Base-by-base conservation (phyloP, 768 basidiomycete genomes). In the Agaricus bisporus region DNA sequence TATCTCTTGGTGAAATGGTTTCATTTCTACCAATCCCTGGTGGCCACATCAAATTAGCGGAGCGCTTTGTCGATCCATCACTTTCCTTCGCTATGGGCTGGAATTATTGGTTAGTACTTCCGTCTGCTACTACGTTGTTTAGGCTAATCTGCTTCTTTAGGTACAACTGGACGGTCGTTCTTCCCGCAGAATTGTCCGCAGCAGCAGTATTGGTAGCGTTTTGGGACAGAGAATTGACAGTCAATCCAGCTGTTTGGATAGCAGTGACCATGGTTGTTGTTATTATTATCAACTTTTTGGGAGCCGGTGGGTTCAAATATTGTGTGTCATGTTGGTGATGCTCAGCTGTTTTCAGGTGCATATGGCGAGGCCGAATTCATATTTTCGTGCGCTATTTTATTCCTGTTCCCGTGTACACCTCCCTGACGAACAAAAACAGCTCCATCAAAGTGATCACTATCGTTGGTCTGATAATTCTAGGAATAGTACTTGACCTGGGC, bases 381-480 rank as follows among this genome's bases (percentile, higher is more conserved):
- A 46, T 94, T 94, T 64, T 90, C 90, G 76, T 86, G 57, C 65
- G 81, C 8, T 11, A 61, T 75, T 10, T 1, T 15, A 10, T 35
- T 39, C n/a, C 47, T 36, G 22, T 35, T n/a, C 54, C 0, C 28
- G 48, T 28, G 35, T 15, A 57, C 12, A 38, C 25, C 14, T 47
- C 39, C 15, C 39, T 35, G 46, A 47, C 32, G 12, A 18, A 20
- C 35, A 11, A 47, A 20, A 42, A 70, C 42, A 74, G 81, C 4
- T 91, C 88, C 7, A 91, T 95, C 72, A 95, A 95, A 68, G 88
- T 95, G n/a, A 68, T 95, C 57, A 87, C 88, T 0, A 88, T 93
- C 59, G 78, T 75, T 3, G 90, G 86, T 54, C 73, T 83, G 36
- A 84, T 84, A 49, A 82, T 85, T 56, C 63, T 85, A n/a, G 83